phyloP scores from a whole-genome alignment of 164 flowering plant species.

The Aristolochia contorta region DNA sequence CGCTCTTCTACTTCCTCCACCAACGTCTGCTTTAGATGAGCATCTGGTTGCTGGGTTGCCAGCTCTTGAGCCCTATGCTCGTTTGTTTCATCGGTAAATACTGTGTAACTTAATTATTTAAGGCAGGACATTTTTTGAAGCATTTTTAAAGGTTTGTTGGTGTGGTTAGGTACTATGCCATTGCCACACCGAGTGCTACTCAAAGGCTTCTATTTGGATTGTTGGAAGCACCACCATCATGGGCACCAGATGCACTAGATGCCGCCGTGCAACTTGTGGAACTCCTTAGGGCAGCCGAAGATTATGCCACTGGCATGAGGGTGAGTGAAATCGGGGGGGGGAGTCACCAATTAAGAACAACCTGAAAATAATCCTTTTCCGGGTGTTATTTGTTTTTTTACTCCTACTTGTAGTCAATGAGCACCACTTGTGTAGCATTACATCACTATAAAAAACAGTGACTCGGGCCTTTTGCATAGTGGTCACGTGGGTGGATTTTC shows the following conservation, averaged over 20 bases:
- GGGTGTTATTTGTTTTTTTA: not conserved
- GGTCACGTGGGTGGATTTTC: too few species aligned
- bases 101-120: constrained; percentile 3
- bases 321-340: constrained; percentile 19
- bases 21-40: constrained; percentile 87
- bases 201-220: constrained; percentile 92
- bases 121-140: not conserved
- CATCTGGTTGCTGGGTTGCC: constrained; percentile 97
- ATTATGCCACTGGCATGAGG: constrained; percentile 89
- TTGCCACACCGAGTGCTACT: constrained; percentile 98
- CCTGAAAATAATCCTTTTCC: too few species aligned
- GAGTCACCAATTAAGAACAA: too few species aligned
- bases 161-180: constrained; percentile 66
- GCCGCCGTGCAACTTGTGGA: constrained; percentile 99
- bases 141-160: constrained; percentile 5
- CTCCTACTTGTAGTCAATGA: too few species aligned
- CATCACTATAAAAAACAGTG: too few species aligned
- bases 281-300: constrained; percentile 96
- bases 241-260: constrained; percentile 99
- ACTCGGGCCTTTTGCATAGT: too few species aligned
- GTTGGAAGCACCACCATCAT: constrained; percentile 96
- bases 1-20: constrained; percentile 95
- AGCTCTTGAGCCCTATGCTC: constrained; percentile 95
- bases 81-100: constrained; percentile 78
- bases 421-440: not conserved